Evolutionary conservation across 2,329 filamentous ascomycete species (phyloP).

Genomic region (Aspergillus alliaceus): DNA sequence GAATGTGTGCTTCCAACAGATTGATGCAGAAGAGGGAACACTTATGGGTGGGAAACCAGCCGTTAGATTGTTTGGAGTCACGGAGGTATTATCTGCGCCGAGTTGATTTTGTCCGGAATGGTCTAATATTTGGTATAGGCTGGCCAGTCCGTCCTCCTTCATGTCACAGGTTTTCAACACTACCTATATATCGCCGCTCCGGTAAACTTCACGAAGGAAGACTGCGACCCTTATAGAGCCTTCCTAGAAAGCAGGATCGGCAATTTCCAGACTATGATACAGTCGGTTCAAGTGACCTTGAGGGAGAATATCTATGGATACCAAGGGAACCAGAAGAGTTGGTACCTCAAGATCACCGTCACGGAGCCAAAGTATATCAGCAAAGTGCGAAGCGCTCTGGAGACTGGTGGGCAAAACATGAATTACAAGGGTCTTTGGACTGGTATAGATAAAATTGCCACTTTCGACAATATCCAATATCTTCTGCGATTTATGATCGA

Average conservation of each 20-base stretch:
- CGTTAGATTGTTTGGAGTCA: slow-evolving; percentile 92
- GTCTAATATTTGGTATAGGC: slow-evolving; percentile 37
- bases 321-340: slow-evolving; percentile 86
- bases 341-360: slow-evolving; percentile 90
- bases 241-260: slow-evolving; percentile 79
- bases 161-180: slow-evolving; percentile 93
- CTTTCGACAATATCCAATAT: slow-evolving; percentile 95
- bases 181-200: slow-evolving; percentile 94
- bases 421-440: slow-evolving; percentile 95
- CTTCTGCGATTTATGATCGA: slow-evolving; percentile 97
- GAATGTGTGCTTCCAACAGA: slow-evolving; percentile 86
- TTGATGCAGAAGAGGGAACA: slow-evolving; percentile 89
- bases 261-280: slow-evolving; percentile 71
- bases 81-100: slow-evolving; percentile 56
- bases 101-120: slow-evolving; percentile 19
- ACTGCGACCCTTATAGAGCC: slow-evolving; percentile 74
- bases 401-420: slow-evolving; percentile 62
- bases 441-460: slow-evolving; percentile 70
- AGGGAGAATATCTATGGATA: slow-evolving; percentile 92
- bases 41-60: slow-evolving; percentile 73
- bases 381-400: slow-evolving; percentile 72
- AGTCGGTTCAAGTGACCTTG: slow-evolving; percentile 78
- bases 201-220: slow-evolving; percentile 72
- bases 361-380: slow-evolving; percentile 83
- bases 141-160: slow-evolving; percentile 89